Base-by-base conservation (phyloP, 1,284 basidiomycete species). In the Marasmius tenuissimus region DNA sequence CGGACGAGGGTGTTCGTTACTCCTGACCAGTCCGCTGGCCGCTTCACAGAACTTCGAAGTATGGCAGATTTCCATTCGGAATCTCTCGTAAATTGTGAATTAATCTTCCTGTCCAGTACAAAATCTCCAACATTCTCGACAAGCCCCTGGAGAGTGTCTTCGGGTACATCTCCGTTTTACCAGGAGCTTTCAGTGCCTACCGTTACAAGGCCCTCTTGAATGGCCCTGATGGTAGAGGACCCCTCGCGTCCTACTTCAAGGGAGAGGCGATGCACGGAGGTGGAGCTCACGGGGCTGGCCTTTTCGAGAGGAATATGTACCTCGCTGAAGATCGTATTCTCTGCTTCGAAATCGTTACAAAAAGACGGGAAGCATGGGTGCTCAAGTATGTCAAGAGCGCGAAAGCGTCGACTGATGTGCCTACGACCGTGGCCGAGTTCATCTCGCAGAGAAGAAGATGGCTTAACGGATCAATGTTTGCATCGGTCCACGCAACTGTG, bases 281-380 rank as follows among this genome's bases (percentile, higher is more conserved):
- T 52, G 82, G 85, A 16, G 68, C 72, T 38, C 82, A 78, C 62
- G 76, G 77, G 48, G 91, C 91, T 39, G 89, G 89, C 34, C 76
- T 93, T n/a, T 92, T 93, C 67, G 89, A 94, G 73, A 83, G 92
- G 40, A 96, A 96, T 79, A 95, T 94, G 91, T 94, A 94, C 73
- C 85, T 94, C 64, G 93, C 93, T 22, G 93, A 92, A 72, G 96
- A 98, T 79, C 93, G 97, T 70, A 98, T 98, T 65, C 79, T 97
- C 50, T 98, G 96, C 76, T 99, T 97, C 76, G 97, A 98, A 77
- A 93, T 99, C 57, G 94, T 98, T 56, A 96, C 96, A 4, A 98
- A 98, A 82, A 92, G 92, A 72, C 78, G 78, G 33, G 90, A 92
- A 72, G 88, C 85, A 50, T 93, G 91, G 91, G 82, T 85, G 89